Base-by-base conservation (phyloP, 148 eudicot genomes). In the Spergularia marina region DNA sequence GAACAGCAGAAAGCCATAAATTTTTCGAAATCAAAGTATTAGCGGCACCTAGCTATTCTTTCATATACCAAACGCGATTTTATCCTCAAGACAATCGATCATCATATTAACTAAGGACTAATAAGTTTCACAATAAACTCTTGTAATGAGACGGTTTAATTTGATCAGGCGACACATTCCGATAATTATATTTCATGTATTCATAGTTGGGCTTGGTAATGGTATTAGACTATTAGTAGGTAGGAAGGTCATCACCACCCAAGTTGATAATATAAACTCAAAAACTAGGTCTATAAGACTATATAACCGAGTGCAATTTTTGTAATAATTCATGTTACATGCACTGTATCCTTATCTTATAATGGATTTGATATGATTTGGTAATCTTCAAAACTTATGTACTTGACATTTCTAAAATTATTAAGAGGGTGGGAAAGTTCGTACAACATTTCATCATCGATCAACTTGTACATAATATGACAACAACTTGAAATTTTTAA, bases 401-500 rank as follows among this genome's bases (percentile, higher is more conserved):
- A 34, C 18, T 36, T 14, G 68, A 64, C 49, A 64, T 64, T 64
- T 64, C 68, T 39, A 36, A 4, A 52, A 44, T 66, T 12, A 68
- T 52, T 68, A 23, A 6, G 49, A 39, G 21, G 36, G 17, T 10
- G 44, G 21, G 54, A 61, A 62, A 39, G 9, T 44, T 73, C 65
- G 47, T 49, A 4, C 20, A 17, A 25, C 1, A 54, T 36, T 65
- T n/a, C 40, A 39, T 20, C 23, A 55, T 39, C 36, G 36, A 30
- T 30, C 75, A 57, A 72, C 36, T 72, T 66, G 58, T 49, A 63
- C 41, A 41, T 53, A 74, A 6, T 67, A 44, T 60, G 68, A 34
- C 14, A 56, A 15, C 18, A 60, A 68, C 10, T 21, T 68, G 53
- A 76, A 21, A 21, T 23, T 23, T 16, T 53, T 53, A 41, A 13